Percentiles rank a stretch among this genome's conserved stretches.
phyloP scores from a whole-genome alignment of 306 rosid species.

The Trichosanthes cucumerina region DNA sequence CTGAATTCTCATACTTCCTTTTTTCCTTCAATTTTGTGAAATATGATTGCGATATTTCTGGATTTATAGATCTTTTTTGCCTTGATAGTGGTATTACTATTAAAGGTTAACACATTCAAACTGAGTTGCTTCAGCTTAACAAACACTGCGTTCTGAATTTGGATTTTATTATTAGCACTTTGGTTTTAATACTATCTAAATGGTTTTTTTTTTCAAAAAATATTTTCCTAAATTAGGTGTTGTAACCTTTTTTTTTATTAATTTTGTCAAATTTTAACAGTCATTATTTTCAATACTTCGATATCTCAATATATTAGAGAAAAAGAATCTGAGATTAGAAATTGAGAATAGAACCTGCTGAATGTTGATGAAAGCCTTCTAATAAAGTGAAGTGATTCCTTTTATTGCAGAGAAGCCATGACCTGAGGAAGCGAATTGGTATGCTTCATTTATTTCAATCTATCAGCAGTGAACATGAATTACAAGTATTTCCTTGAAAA shows the following conservation, averaged over 20 bases:
- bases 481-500: not conserved
- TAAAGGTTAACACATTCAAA: not conserved
- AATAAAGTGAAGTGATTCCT: slow-evolving; percentile 27
- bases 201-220: not conserved
- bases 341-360: no score
- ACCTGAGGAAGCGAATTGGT: slow-evolving; percentile 17
- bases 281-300: not conserved
- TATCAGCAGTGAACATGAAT: slow-evolving; percentile 10
- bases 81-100: no score
- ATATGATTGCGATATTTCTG: not conserved
- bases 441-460: slow-evolving; percentile 44
- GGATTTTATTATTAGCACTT: no score
- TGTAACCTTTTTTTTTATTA: not conserved
- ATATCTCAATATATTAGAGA: no score
- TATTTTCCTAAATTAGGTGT: not conserved
- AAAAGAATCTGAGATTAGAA: no score
- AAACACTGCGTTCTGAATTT: not conserved
- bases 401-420: slow-evolving; percentile 26
- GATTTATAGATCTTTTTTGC: no score
- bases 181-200: not conserved
- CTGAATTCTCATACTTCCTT: not conserved
- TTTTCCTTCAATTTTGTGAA: not conserved
- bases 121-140: not conserved
- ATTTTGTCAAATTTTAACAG: not conserved
- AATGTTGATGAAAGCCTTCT: slow-evolving; percentile 34